phyloP scores from a whole-genome alignment of 2,329 filamentous ascomycete genomes.

The Westerdykella aurantiaca region DNA sequence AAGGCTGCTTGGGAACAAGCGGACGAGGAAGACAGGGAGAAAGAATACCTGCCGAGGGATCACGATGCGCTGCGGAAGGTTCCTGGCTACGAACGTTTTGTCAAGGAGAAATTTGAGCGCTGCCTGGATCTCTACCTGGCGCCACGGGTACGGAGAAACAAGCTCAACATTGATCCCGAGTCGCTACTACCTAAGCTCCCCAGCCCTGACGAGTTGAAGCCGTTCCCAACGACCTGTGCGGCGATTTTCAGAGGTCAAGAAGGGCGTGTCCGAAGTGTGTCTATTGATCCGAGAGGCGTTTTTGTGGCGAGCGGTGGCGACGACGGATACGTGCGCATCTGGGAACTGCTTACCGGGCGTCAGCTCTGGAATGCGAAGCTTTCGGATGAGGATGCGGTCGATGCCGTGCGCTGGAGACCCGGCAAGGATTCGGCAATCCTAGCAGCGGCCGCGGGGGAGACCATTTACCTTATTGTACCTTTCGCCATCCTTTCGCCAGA shows the following conservation, averaged over 20 bases:
- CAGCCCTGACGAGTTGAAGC: slow-evolving; percentile 84
- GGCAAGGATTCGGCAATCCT: slow-evolving; percentile 74
- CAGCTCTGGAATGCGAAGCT: slow-evolving; percentile 82
- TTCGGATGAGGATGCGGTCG: slow-evolving; percentile 70
- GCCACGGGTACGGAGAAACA: slow-evolving; percentile 83
- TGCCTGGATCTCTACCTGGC: slow-evolving; percentile 94
- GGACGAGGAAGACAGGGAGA: slow-evolving; percentile 86
- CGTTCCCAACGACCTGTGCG: slow-evolving; percentile 86
- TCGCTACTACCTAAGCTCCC: slow-evolving; percentile 90
- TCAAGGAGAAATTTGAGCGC: slow-evolving; percentile 94
- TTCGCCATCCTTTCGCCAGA: slow-evolving; percentile 62
- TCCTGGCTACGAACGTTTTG: slow-evolving; percentile 80
- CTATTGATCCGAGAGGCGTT: slow-evolving; percentile 77
- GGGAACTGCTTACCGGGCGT: slow-evolving; percentile 79
- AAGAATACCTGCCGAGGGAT: slow-evolving; percentile 77
- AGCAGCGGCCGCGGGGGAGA: slow-evolving; percentile 76
- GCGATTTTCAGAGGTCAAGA: slow-evolving; percentile 84
- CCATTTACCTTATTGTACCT: slow-evolving; percentile 75
- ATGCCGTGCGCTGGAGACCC: slow-evolving; percentile 85
- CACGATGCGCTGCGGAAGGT: slow-evolving; percentile 83
- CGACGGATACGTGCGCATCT: slow-evolving; percentile 85
- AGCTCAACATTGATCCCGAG: slow-evolving; percentile 92
- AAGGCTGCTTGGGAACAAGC: slow-evolving; percentile 75
- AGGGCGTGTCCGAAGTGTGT: slow-evolving; percentile 76
- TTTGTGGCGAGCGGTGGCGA: slow-evolving; percentile 91